Base-by-base conservation (phyloP, 208 protist species). In the Acanthamoeba royreba region DNA sequence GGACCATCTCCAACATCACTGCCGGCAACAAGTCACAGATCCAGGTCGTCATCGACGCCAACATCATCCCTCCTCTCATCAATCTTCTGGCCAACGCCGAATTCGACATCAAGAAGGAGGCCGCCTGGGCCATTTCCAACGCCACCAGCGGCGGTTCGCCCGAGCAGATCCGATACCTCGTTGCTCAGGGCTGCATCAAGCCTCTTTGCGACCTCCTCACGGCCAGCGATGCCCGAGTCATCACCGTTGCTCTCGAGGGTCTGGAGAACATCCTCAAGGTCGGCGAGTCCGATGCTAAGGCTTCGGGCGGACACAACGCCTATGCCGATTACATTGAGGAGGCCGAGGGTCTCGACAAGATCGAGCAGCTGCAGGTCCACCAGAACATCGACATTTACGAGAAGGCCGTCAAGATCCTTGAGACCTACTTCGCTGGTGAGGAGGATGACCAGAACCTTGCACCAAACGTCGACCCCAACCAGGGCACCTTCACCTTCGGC, bases 1-100 rank as follows among this genome's bases (percentile, higher is more conserved):
- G 99, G 99, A 99, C 99, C 9, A 97, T 99, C 83, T 99, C 99
- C 19, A 99, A 99, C 98, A 99, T 99, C 77, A 99, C 98, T 28
- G 99, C 99, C 8, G 99, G 99, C 74, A 98, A 95, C 95, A 63
- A 93, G 5, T 74, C 96, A 19, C 99, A 99, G 96, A 98, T 99
- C 72, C 98, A 96, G 66, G 94, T 92, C 31, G 96, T 98, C 7
- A 95, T 98, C 72, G 89, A 97, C 42, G 45, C 94, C 53, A 97
- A 98, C 88, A 95, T 99, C 61, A 98, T 99, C 92, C 96, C 96
- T 11, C 94, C 97, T 33, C 95, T 99, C 22, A 96, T 99, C 55
- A 89, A 98, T 25, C 97, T 99, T 47, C 96, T 99, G 86, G n/a
- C 42, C 25, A 97, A 66, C 2, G 94, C 86, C 11, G 98, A 99